Percentiles rank a stretch among this genome's conserved stretches.
Evolutionary conservation across 345 rosid species (phyloP).

Genomic region (Schrenkiella parvula): DNA sequence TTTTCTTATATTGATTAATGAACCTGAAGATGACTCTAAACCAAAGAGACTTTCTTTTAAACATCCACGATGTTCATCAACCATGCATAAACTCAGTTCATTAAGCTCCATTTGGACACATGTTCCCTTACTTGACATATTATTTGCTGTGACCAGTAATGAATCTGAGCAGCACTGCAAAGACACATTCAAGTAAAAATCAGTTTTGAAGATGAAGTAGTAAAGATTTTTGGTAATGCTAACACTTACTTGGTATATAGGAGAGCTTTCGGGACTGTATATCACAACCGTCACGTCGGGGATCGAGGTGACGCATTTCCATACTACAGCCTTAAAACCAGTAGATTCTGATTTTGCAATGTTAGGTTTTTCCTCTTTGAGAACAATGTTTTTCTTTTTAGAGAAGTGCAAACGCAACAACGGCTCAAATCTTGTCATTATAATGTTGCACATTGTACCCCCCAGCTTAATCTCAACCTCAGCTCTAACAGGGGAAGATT

Average conservation of each 20-base stretch:
- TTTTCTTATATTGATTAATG: constrained; percentile 68
- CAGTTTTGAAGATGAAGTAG: background rate
- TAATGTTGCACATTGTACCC: constrained; percentile 66
- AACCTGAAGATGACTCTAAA: constrained; percentile 69
- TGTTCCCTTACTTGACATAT: constrained; percentile 67
- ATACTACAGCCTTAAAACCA: constrained; percentile 56
- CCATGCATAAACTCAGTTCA: constrained; percentile 74
- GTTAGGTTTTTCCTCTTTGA: constrained; percentile 53
- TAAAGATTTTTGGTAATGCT: background rate
- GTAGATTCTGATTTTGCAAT: constrained; percentile 44
- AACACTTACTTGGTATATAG: constrained; percentile 76
- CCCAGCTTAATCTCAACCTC: constrained; percentile 87
- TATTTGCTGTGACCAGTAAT: constrained; percentile 71
- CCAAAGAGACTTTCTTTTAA: constrained; percentile 75
- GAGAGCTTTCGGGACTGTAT: constrained; percentile 46
- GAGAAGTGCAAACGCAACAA: constrained; percentile 65
- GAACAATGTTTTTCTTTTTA: constrained; percentile 63
- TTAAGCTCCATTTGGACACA: constrained; percentile 79
- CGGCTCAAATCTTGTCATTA: constrained; percentile 65
- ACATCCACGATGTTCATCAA: constrained; percentile 76
- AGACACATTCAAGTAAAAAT: background rate
- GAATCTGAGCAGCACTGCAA: constrained; percentile 79
- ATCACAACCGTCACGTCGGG: constrained; percentile 75
- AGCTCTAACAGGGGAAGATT: constrained; percentile 60
- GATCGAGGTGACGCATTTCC: constrained; percentile 82